These are phyloP conservation scores for Lodderomyces parapsilosis DNA, from an alignment of 1,139 yeast genomes.

Conservation along the genomic window DNA sequence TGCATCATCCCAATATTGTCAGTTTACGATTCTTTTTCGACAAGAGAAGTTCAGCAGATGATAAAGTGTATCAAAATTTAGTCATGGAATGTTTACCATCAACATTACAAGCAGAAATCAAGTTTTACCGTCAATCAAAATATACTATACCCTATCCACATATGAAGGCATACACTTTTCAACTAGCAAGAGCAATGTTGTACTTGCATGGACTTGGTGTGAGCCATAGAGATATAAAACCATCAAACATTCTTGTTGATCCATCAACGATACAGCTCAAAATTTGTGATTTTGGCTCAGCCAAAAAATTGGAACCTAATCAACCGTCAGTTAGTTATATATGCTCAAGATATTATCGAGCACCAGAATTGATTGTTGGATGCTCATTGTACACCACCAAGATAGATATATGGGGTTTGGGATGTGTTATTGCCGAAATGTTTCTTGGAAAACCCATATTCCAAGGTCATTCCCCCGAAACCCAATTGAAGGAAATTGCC, in stretches of 20 bases:
- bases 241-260: slow-evolving; percentile 73
- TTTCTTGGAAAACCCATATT: slow-evolving; percentile 76
- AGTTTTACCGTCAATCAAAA: slow-evolving; percentile 62
- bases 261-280: slow-evolving; percentile 65
- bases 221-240: slow-evolving; percentile 81
- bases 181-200: slow-evolving; percentile 77
- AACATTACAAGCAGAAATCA: slow-evolving; percentile 71
- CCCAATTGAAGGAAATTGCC: slow-evolving; percentile 74
- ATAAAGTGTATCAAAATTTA: slow-evolving; percentile 68
- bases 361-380: slow-evolving; percentile 80
- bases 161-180: slow-evolving; percentile 76
- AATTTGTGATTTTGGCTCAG: slow-evolving; percentile 82
- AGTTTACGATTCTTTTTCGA: slow-evolving; percentile 65
- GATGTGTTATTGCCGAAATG: slow-evolving; percentile 86
- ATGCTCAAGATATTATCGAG: slow-evolving; percentile 78
- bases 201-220: slow-evolving; percentile 78
- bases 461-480: slow-evolving; percentile 74
- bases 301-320: slow-evolving; percentile 69
- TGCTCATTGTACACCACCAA: slow-evolving; percentile 74
- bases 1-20: slow-evolving; percentile 78
- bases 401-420: slow-evolving; percentile 84
- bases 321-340: slow-evolving; percentile 79
- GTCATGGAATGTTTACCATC: slow-evolving; percentile 88
- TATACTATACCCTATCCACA: slow-evolving; percentile 69
- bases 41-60: slow-evolving; percentile 58